Base-by-base conservation (phyloP, 2,329 filamentous ascomycete genomes). In the Cladosporium velox region DNA sequence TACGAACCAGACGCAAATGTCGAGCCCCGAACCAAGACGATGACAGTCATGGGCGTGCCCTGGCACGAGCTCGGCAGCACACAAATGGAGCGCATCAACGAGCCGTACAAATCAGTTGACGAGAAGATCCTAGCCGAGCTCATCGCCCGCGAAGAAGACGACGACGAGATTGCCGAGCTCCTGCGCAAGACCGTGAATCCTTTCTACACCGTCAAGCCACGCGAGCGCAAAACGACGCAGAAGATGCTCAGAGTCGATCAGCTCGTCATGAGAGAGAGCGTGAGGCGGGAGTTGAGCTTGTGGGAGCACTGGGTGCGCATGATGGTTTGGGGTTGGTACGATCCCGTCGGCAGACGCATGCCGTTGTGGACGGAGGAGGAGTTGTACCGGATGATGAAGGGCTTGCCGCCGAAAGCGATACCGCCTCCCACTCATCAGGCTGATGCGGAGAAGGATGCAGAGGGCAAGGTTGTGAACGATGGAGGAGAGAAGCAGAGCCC, bases 221-320 rank as follows among this genome's bases (percentile, higher is more conserved):
- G 41, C 41, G n/a, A 26, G 24, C 34, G 26, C 24, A 26, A 49
- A 7, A 30, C n/a, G 24, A 18, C 21, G 38, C 41, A 66, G 49
- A 66, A 35, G 70, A 80, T 91, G 67, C 67, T 83, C 49, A 79
- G 85, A 0, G 84, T 85, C 0, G 88, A 90, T 68, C 82, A 88
- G 75, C 77, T 89, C 35, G 76, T 91, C 26, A 77, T 86, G 51
- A 72, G 80, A 14, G 90, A 92, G 72, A 79, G 83, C 0, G 75
- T 84, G 0, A 77, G 82, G 18, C 79, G 90, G 18, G 74, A 80
- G 0, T 73, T 91, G 38, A 69, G 81, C 26, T 74, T 91, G n/a
- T 80, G 88, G 64, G 67, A 79, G 14, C 81, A 85, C 70, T 79
- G 88, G 57, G 71, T 83, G 15, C 79, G 83, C 66, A 88, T 91